Base-by-base conservation (phyloP, 352 stramenopile genomes). In the Pythium apleroticum region DNA sequence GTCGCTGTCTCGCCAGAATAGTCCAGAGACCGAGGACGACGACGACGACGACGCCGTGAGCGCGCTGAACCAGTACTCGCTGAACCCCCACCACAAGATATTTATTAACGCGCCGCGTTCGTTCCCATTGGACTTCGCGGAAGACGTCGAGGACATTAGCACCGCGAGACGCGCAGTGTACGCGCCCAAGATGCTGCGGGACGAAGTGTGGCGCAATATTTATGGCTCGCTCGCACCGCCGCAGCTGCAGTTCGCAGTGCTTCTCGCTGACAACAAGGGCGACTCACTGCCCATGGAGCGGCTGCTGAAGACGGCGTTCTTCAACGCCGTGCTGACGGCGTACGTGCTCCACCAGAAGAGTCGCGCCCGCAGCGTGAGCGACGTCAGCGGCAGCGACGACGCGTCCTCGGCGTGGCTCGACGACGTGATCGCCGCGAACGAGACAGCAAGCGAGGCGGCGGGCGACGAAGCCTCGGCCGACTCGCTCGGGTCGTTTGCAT, bases 101-200 rank as follows among this genome's bases (percentile, higher is more conserved):
- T 91, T 91, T 86, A 89, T 91, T 72, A 91, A 91, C 70, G 74
- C 82, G 33, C 82, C 80, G 48, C 80, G 78, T 24, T 88, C 78
- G 57, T 88, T 88, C 62, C 77, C 80, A n/a, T 65, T 89, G 37
- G 62, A 76, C 10, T 88, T 81, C 30, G 76, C 74, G 8, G 58
- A 65, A 15, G 66, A 75, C 49, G 77, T 89, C 48, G 72, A 75
- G 31, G 73, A 89, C 53, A 50, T 54, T 3, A 69, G 67, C n/a
- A 72, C 64, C 15, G 78, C 77, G 33, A 77, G 77, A 12, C 72
- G 76, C 10, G 73, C 80, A 3, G 71, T 89, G 43, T 89, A 84
- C 66, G 80, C 80, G 4, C 80, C 82, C 0, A 91, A 89, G 69
- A 89, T 91, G 82, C 70, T 91, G 60, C 80, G 82, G 1, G 77